phyloP scores from a whole-genome alignment of 2,329 filamentous ascomycete genomes.

The Hortaea sp. region DNA sequence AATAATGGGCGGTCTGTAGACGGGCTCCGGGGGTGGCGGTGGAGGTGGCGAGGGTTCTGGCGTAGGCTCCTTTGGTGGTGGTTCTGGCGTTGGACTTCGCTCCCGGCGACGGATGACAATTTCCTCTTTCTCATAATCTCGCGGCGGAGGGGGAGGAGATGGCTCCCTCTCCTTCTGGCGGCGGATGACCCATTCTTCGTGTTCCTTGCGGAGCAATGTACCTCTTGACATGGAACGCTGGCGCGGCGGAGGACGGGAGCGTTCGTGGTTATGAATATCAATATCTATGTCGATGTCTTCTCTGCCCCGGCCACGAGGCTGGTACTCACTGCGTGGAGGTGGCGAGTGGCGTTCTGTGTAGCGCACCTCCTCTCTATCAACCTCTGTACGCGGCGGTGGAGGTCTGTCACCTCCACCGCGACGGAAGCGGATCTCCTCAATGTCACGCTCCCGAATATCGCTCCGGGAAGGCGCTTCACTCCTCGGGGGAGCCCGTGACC shows the following conservation, averaged over 20 bases:
- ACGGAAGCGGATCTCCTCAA: conserved; percentile 41
- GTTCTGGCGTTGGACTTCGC: conserved; percentile 23
- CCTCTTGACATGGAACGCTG: conserved; percentile 21
- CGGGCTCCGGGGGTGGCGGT: conserved; percentile 52
- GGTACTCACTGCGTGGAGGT: conserved; percentile 9
- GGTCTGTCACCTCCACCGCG: conserved; percentile 25
- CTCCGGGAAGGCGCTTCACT: conserved; percentile 28
- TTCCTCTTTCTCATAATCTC: conserved; percentile 27
- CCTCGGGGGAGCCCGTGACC: conserved; percentile 16
- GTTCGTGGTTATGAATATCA: conserved; percentile 29
- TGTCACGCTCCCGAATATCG: conserved; percentile 16
- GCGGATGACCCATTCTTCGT: conserved; percentile 28
- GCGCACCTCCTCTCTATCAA: conserved; percentile 27
- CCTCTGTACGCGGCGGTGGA: conserved; percentile 13
- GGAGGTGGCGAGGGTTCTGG: conserved; percentile 39
- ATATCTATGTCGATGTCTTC: conserved; percentile 10
- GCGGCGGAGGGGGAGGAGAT: conserved; percentile 25
- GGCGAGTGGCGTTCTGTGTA: conserved; percentile 21
- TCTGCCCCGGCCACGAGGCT: conserved; percentile 10
- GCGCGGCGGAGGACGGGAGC: conserved; percentile 16
- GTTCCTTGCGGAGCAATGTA: conserved; percentile 26
- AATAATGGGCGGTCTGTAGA: conserved; percentile 70
- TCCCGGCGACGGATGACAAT: conserved; percentile 40
- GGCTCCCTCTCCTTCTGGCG: conserved; percentile 22
- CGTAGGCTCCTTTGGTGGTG: conserved; percentile 31